Percentiles rank a stretch among this genome's conserved stretches.
Conservation (phyloP, 495 filamentous ascomycete genomes). For the Annulohypoxylon maeteangense region DNA sequence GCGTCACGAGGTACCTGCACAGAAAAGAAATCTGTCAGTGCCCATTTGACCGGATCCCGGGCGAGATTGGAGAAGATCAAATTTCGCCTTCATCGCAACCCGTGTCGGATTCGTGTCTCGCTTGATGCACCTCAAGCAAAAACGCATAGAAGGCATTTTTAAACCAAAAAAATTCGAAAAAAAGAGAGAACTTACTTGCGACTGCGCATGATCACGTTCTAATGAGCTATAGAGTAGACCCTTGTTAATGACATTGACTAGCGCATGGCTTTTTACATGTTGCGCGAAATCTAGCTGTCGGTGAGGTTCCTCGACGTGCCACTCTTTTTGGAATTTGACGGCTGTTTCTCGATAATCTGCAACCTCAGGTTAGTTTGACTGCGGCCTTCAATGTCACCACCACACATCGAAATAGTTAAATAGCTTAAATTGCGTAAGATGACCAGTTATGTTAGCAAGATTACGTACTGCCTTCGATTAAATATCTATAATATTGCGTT, state of each 20-base stretch:
- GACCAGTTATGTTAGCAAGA: constrained; percentile 24
- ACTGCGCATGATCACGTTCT: constrained; percentile 70
- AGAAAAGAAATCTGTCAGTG: constrained; percentile 53
- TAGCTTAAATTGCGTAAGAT: constrained; percentile 20
- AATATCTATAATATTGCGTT: constrained; percentile 70
- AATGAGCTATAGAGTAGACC: constrained; percentile 74
- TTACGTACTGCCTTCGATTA: constrained; percentile 86
- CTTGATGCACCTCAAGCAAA: constrained; percentile 37
- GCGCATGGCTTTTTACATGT: constrained; percentile 77
- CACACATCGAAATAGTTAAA: constrained; percentile 27
- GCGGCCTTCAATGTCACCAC: constrained; percentile 40
- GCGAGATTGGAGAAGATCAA: constrained; percentile 42
- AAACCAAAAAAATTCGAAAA: neutral
- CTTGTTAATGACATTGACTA: constrained; percentile 80
- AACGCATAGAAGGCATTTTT: constrained; percentile 5
- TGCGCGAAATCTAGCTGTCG: constrained; percentile 76
- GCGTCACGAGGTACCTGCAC: constrained; percentile 59
- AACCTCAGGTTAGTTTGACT: constrained; percentile 49
- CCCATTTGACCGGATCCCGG: constrained; percentile 47
- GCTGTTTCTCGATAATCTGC: constrained; percentile 77
- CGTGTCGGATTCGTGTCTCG: constrained; percentile 38
- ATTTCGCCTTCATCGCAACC: constrained; percentile 42
- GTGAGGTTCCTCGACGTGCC: constrained; percentile 76
- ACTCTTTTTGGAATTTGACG: constrained; percentile 83
- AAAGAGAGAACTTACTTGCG: constrained; percentile 63